Base-by-base conservation (phyloP, 805 yeast genomes). In the Candida parachauliodes region DNA sequence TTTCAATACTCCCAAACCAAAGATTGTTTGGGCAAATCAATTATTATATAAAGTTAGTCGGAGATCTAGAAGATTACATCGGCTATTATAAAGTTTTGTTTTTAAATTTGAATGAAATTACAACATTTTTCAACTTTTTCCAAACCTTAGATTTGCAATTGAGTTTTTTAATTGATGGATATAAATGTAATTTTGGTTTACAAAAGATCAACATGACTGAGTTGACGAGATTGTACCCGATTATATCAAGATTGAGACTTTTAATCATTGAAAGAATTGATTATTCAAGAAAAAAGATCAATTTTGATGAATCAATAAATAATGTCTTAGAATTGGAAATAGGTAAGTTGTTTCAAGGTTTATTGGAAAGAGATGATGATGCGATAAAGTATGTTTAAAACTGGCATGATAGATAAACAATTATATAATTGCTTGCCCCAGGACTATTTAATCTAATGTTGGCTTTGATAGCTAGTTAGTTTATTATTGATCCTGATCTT, bases 21-120 rank as follows among this genome's bases (percentile, higher is more conserved):
- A 40, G 35, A n/a, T 46, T 60, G 7, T 58, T 54, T 41, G 67
- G 65, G 10, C 72, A 66, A 45, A 49, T 44, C 2, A 64, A 63
- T 41, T 68, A 65, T 39, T 51, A 62, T 32, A 49, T 67, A 28
- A 58, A 57, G 37, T 49, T 68, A 8, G 22, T 60, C 37, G 60
- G 60, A 21, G 72, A 66, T 42, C 41, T 66, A 31, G 72, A 68
- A 32, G 72, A 68, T 44, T 67, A 63, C 49, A 29, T 65, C 25
- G 48, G 45, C 7, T 54, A 58, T 41, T 65, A 65, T 28, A 19
- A 11, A 16, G 36, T 45, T 2, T 34, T 55, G 14, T 54, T 54
- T 18, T 35, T 35, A 14, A 41, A 44, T 32, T 37, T 43, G 11
- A 40, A 44, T 24, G 41, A 44, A 3, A 36, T 55, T 8, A 36